Evolutionary conservation across 345 rosid genomes (phyloP), one percentile per base, ranked within the genome.

Genomic region (Rhodamnia rubescens): DNA sequence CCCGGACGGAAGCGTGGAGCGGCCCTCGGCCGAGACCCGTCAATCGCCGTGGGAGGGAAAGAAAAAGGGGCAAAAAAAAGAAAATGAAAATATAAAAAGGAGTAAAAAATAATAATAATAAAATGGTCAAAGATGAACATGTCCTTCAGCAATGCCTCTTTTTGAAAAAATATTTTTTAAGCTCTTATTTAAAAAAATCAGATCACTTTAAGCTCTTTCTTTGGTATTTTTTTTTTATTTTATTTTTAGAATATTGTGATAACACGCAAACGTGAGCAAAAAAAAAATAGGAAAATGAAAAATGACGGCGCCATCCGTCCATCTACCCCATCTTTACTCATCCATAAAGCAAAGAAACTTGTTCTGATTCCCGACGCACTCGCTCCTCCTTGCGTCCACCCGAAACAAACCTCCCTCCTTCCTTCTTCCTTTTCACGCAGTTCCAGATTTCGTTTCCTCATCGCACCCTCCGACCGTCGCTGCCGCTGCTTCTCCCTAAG

Each of bases 181-280:
- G 2, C 3, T 9, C 0, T 49, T 10, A 49, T 49, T 49, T 49
- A 2, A 49, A 3, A 49, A 49, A 49, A 49, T 49, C 12, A 49
- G 0, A 7, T 0, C 11, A 1, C 11, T 49, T 49, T 9, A 9
- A n/a, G n/a, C n/a, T n/a, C n/a, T n/a, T n/a, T n/a, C n/a, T n/a
- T n/a, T n/a, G n/a, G n/a, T n/a, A n/a, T n/a, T n/a, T n/a, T n/a
- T n/a, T n/a, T n/a, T n/a, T n/a, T n/a, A n/a, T n/a, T n/a, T n/a
- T n/a, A n/a, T n/a, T n/a, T n/a, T n/a, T n/a, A 5, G 8, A 53
- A 16, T 53, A 54, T 54, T 21, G 4, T 21, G 11, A 54, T 20
- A 3, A 7, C 26, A 21, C 21, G 57, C 24, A 21, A 54, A 26
- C 26, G 57, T 7, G 57, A n/a, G 57, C 26, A 20, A 54, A 54